These are phyloP conservation scores for Cladophialophora chaetospira DNA, from an alignment of 2,329 filamentous ascomycete species.

Conservation along the genomic window DNA sequence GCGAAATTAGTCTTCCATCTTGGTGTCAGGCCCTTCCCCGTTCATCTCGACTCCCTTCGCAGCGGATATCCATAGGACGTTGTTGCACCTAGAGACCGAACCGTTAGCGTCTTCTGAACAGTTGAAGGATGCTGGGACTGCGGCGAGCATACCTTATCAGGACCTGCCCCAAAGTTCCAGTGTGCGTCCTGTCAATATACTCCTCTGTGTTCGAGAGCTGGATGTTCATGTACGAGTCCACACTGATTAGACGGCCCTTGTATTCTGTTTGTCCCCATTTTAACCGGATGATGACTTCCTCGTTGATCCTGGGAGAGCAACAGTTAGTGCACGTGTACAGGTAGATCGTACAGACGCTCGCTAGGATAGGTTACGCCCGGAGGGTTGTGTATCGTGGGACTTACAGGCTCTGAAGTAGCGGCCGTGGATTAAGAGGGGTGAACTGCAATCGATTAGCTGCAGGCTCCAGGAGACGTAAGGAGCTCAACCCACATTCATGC, in stretches of 20 bases:
- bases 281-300: conserved; percentile 84
- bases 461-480: not conserved
- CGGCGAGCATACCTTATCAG: conserved; percentile 72
- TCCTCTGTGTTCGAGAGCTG: conserved; percentile 90
- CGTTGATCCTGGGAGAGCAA: conserved; percentile 67
- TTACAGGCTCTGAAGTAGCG: conserved; percentile 90
- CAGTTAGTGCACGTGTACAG: not conserved
- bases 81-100: conserved; percentile 68
- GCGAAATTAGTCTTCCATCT: conserved; percentile 33
- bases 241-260: conserved; percentile 86
- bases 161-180: conserved; percentile 83
- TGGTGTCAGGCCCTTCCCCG: conserved; percentile 31
- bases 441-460: conserved; percentile 56
- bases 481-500: conserved; percentile 42
- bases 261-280: conserved; percentile 99
- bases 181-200: conserved; percentile 84
- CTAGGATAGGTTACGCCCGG: no score
- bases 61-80: conserved; percentile 86
- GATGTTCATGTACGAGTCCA: conserved; percentile 99
- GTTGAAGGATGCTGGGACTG: conserved; percentile 3
- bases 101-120: not conserved
- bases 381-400: conserved; percentile 41
- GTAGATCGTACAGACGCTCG: not conserved
- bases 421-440: conserved; percentile 93
- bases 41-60: conserved; percentile 55